A percentile compares a stretch with the other conserved stretches of the same genome.
Evolutionary conservation across 139 green algal species (phyloP).

Genomic region (Chlamydomonas schloesseri): DNA sequence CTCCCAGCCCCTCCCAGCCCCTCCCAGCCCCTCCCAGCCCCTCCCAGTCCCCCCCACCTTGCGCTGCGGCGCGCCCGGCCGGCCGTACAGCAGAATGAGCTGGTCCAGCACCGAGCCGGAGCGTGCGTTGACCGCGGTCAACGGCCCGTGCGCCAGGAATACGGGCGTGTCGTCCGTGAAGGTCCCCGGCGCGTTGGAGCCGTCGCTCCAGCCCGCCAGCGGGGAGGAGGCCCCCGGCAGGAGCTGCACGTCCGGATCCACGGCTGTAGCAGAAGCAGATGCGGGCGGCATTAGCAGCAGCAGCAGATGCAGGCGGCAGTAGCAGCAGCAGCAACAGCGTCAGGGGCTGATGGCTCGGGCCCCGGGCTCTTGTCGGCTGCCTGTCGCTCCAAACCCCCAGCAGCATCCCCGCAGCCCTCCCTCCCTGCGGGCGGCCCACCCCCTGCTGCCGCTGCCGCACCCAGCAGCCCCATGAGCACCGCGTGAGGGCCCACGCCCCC

Average conservation of each 20-base stretch:
- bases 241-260: constrained; percentile 18
- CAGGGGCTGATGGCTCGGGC: too few relatives aligned
- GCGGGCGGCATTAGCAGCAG: not conserved
- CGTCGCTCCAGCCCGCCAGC: not conserved
- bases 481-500: too few relatives aligned
- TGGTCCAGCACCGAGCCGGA: not conserved
- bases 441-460: too few relatives aligned
- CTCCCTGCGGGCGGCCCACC: too few relatives aligned
- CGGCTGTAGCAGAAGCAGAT: not conserved
- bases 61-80: not conserved
- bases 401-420: too few relatives aligned
- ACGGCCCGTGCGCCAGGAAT: constrained; percentile 14
- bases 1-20: not conserved
- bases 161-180: not conserved
- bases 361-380: too few relatives aligned
- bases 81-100: constrained; percentile 30
- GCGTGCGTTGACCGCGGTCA: constrained; percentile 11
- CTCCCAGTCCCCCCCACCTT: not conserved
- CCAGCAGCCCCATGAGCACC: too few relatives aligned
- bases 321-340: too few relatives aligned
- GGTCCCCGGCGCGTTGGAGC: not conserved
- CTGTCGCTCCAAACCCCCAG: too few relatives aligned
- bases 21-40: not conserved
- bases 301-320: too few relatives aligned
- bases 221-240: not conserved